phyloP scores from a whole-genome alignment of 768 basidiomycete species.

The Amanita brunnescens region DNA sequence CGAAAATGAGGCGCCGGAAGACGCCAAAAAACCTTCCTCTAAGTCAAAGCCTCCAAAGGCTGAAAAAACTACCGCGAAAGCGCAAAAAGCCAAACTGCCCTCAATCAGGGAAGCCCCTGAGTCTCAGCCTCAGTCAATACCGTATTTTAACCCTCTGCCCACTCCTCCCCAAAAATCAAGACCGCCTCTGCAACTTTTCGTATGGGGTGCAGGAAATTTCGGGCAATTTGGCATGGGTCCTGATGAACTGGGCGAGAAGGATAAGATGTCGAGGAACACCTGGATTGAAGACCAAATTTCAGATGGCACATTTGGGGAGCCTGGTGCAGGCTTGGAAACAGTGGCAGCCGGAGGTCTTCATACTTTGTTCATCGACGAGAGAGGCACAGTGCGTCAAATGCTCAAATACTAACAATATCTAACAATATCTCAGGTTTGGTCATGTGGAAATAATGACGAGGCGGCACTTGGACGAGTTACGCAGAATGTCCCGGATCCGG shows the following conservation, averaged over 20 bases:
- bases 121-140: conserved; percentile 34
- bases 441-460: conserved; percentile 82
- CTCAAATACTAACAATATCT: conserved; percentile 4
- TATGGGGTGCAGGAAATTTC: conserved; percentile 90
- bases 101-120: conserved; percentile 20
- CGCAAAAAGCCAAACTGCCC: conserved; percentile 11
- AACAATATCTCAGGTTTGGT: conserved; percentile 54
- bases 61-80: conserved; percentile 10
- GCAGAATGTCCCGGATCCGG: conserved; percentile 47
- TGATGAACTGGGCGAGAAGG: conserved; percentile 58
- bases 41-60: conserved; percentile 9
- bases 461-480: conserved; percentile 82
- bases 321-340: conserved; percentile 72
- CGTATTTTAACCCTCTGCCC: conserved; percentile 63
- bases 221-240: conserved; percentile 93
- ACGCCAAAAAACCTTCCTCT: conserved; percentile 13
- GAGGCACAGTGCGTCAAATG: conserved; percentile 64
- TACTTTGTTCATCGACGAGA: conserved; percentile 80
- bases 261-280: conserved; percentile 65
- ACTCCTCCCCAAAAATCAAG: conserved; percentile 43
- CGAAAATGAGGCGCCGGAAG: conserved; percentile 28
- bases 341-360: conserved; percentile 85
- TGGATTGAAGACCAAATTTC: conserved; percentile 74
- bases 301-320: conserved; percentile 60
- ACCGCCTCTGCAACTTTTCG: conserved; percentile 69